These are phyloP conservation scores for Termitomyces sp. DNA, from an alignment of 768 basidiomycete genomes.

Conservation along the genomic window DNA sequence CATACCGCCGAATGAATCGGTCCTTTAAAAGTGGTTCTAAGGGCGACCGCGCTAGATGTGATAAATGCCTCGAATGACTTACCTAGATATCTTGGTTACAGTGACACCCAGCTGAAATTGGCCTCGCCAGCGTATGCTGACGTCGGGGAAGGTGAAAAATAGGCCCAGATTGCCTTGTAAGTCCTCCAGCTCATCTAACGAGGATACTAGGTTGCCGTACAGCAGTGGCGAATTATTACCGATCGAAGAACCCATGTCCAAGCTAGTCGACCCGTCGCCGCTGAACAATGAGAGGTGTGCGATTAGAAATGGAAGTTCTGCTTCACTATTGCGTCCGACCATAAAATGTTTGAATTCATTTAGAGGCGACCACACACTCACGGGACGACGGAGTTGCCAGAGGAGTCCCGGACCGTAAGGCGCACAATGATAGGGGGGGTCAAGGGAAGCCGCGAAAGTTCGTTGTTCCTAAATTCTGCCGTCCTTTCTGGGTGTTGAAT, in stretches of 20 bases:
- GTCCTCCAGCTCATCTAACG: constrained; percentile 75
- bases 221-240: constrained; percentile 55
- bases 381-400: constrained; percentile 73
- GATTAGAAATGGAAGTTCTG: constrained; percentile 83
- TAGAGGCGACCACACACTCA: constrained; percentile 37
- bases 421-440: constrained; percentile 82
- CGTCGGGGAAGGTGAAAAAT: constrained; percentile 89
- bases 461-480: constrained; percentile 74
- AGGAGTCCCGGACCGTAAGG: constrained; percentile 66
- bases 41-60: constrained; percentile 16
- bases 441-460: constrained; percentile 74
- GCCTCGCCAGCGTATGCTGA: constrained; percentile 76
- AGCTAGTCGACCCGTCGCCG: constrained; percentile 54
- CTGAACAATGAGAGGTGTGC: constrained; percentile 76
- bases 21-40: constrained; percentile 22
- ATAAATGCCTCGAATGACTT: constrained; percentile 23
- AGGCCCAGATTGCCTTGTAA: constrained; percentile 75
- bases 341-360: constrained; percentile 6
- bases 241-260: constrained; percentile 62
- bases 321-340: constrained; percentile 49
- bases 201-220: constrained; percentile 83
- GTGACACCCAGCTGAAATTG: constrained; percentile 71
- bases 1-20: constrained; percentile 45
- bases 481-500: constrained; percentile 80
- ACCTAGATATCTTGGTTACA: constrained; percentile 72